These are phyloP conservation scores for Vinca major DNA, from an alignment of 305 asterid species.

Conservation along the genomic window DNA sequence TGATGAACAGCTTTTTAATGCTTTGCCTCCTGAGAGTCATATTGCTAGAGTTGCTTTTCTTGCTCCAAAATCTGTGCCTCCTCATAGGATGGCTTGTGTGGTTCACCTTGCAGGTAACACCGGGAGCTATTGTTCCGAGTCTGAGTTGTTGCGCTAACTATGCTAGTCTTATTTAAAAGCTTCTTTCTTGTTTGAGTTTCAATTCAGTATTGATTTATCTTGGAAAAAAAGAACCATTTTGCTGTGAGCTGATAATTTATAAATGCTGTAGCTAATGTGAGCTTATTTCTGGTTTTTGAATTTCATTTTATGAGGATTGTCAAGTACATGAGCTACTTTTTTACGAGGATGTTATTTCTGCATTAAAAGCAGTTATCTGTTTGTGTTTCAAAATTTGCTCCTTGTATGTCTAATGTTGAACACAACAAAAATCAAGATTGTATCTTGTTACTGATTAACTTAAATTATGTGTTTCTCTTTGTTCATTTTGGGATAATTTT, in stretches of 20 bases:
- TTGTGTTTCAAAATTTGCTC: background rate
- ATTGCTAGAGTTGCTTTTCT: slow-evolving; percentile 85
- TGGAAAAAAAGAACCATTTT: background rate
- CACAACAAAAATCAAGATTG: background rate
- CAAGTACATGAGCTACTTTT: no score
- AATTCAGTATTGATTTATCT: background rate
- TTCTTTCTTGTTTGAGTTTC: no score
- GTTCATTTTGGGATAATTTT: background rate
- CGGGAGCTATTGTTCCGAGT: background rate
- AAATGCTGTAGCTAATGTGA: background rate
- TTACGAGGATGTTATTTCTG: background rate
- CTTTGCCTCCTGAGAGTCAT: slow-evolving; percentile 90
- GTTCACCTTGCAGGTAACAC: slow-evolving; percentile 92
- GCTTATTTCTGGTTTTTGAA: background rate
- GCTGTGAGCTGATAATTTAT: background rate
- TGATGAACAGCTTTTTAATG: slow-evolving; percentile 58
- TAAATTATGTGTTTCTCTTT: background rate
- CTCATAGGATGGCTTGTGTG: slow-evolving; percentile 77
- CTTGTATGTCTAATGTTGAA: background rate
- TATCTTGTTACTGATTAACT: background rate
- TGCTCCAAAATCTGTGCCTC: slow-evolving; percentile 50
- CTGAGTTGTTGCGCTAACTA: no score
- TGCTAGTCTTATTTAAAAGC: no score
- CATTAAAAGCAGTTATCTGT: background rate
- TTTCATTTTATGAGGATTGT: background rate